Evolutionary conservation across 139 green algal species (phyloP).

Genomic region (Chara braunii): DNA sequence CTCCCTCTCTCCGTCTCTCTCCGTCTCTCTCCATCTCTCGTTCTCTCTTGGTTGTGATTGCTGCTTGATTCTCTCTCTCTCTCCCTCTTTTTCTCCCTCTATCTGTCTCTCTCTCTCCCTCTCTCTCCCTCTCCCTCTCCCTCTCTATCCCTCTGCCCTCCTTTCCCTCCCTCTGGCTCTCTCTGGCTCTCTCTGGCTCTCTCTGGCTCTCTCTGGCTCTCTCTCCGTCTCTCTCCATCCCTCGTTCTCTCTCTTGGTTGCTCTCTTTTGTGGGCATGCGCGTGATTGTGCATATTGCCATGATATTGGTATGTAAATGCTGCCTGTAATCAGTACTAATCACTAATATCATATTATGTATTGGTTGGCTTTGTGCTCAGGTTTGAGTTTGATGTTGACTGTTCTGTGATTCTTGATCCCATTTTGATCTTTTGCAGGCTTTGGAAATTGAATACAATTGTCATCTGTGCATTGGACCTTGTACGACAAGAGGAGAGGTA

Average conservation of each 20-base stretch:
- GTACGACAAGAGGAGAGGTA: slow-evolving; percentile 31
- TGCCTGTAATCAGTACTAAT: slow-evolving; percentile 3
- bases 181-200: background rate
- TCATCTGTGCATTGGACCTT: slow-evolving; percentile 90
- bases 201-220: background rate
- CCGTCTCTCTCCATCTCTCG: slow-evolving; percentile 8
- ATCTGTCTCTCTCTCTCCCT: background rate
- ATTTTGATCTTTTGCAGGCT: slow-evolving; percentile 5
- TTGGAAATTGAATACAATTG: slow-evolving; percentile 90
- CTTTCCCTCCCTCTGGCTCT: slow-evolving; percentile 3
- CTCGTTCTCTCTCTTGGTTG: slow-evolving; percentile 5
- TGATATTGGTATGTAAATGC: background rate
- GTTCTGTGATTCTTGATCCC: slow-evolving; percentile 1
- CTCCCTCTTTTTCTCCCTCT: background rate
- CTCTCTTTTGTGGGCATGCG: background rate
- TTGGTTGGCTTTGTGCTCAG: background rate
- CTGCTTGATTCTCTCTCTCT: slow-evolving; percentile 4
- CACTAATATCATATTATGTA: background rate
- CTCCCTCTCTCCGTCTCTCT: slow-evolving; percentile 2
- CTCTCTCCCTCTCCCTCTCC: background rate
- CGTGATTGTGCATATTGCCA: background rate
- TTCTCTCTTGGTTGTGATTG: background rate
- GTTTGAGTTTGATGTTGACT: background rate
- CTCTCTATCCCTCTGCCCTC: background rate
- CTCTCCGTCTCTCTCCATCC: background rate